A percentile compares a stretch with the other conserved stretches of the same genome.
These are phyloP conservation scores for Exserohilum rostratum DNA, from an alignment of 2,329 filamentous ascomycete species.

Conservation along the genomic window DNA sequence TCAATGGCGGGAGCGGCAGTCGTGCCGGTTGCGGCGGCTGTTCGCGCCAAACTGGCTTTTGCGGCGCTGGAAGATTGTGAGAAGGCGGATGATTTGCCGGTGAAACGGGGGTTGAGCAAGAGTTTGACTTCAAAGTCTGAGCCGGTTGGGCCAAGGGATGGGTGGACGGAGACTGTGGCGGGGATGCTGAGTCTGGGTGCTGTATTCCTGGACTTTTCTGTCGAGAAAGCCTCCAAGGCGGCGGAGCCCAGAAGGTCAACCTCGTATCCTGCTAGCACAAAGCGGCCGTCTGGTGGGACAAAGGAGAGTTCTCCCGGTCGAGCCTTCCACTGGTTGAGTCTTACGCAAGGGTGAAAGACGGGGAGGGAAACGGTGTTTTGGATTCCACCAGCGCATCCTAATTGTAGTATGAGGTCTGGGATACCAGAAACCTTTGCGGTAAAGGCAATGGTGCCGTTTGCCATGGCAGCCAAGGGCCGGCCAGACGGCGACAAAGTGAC, in stretches of 20 bases:
- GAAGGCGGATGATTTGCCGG: slow-evolving; percentile 42
- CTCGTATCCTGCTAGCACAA: slow-evolving; percentile 92
- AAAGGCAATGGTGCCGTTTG: slow-evolving; percentile 91
- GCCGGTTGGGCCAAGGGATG: slow-evolving; percentile 74
- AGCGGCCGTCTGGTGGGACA: slow-evolving; percentile 90
- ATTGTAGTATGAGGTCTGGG: slow-evolving; percentile 82
- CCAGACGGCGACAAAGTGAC: slow-evolving; percentile 92
- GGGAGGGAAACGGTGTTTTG: slow-evolving; percentile 79
- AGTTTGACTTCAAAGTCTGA: slow-evolving; percentile 89
- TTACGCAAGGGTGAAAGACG: slow-evolving; percentile 94
- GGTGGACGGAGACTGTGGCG: slow-evolving; percentile 79
- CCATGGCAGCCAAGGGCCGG: slow-evolving; percentile 81
- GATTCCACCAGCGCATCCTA: slow-evolving; percentile 76
- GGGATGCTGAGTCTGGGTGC: slow-evolving; percentile 74
- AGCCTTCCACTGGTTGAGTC: slow-evolving; percentile 87
- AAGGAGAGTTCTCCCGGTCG: slow-evolving; percentile 92
- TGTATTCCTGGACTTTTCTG: slow-evolving; percentile 29
- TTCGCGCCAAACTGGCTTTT: slow-evolving; percentile 30
- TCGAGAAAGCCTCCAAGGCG: slow-evolving; percentile 47
- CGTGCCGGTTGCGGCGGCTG: slow-evolving; percentile 36
- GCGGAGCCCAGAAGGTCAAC: slow-evolving; percentile 83
- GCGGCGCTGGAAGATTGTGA: slow-evolving; percentile 49
- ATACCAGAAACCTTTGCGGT: slow-evolving; percentile 94
- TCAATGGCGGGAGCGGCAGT: slow-evolving; percentile 62
- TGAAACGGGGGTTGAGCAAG: slow-evolving; percentile 64